These are phyloP conservation scores for Trametes cingulata DNA, from an alignment of 768 basidiomycete species.

Conservation along the genomic window DNA sequence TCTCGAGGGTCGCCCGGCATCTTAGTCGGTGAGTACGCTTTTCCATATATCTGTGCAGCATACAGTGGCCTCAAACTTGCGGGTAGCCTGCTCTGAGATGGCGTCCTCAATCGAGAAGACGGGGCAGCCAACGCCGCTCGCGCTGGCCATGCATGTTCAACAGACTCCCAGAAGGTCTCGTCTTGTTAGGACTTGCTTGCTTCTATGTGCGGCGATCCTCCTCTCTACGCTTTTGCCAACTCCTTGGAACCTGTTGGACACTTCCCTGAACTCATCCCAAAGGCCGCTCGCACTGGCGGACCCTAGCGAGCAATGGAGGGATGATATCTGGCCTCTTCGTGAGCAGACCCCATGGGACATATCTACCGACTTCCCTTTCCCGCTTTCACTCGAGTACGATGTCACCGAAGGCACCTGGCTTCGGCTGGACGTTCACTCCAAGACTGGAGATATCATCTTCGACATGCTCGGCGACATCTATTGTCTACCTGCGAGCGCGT, in stretches of 20 bases:
- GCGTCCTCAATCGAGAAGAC: conserved; percentile 4
- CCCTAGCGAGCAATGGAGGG: conserved; percentile 41
- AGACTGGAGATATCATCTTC: conserved; percentile 68
- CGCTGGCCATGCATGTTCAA: not conserved
- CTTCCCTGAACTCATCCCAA: not conserved
- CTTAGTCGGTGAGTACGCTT: not conserved
- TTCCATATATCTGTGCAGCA: no score
- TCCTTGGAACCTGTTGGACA: conserved; percentile 6
- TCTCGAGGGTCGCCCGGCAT: not conserved
- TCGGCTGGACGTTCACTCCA: conserved; percentile 70
- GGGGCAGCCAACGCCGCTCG: not conserved
- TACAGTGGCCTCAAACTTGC: no score
- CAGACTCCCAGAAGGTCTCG: not conserved
- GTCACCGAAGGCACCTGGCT: conserved; percentile 78
- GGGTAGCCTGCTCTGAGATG: not conserved
- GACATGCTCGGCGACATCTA: conserved; percentile 78
- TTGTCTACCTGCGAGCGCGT: conserved; percentile 55
- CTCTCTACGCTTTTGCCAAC: conserved; percentile 17
- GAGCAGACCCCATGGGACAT: conserved; percentile 66
- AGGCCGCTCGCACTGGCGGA: not conserved
- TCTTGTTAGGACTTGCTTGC: conserved; percentile 1
- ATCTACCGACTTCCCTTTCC: conserved; percentile 71
- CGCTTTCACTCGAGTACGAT: conserved; percentile 64
- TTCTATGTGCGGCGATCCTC: conserved; percentile 10
- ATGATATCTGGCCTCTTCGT: conserved; percentile 65